These are phyloP conservation scores for Schizosaccharomyces lindneri DNA, from an alignment of 805 yeast genomes.

Conservation along the genomic window DNA sequence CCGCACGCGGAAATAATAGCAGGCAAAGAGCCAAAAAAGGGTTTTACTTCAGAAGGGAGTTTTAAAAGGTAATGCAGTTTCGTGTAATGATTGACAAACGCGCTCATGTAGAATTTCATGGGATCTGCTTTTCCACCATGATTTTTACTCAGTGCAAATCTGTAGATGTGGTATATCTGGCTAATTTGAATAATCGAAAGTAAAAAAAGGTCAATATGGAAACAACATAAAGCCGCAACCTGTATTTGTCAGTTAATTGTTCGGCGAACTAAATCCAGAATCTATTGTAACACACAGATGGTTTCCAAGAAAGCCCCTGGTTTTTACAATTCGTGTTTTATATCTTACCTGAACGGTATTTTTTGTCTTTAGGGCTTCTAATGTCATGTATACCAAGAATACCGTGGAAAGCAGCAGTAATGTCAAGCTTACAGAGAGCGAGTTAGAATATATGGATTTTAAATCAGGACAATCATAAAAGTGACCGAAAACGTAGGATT, in stretches of 20 bases:
- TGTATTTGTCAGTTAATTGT: too few species aligned
- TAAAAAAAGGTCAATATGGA: constrained; percentile 6
- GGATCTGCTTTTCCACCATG: too few species aligned
- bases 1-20: constrained; percentile 18
- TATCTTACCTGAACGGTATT: neutral
- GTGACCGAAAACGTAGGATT: constrained; percentile 13
- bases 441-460: constrained; percentile 17
- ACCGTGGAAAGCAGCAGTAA: constrained; percentile 16
- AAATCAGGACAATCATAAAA: constrained; percentile 8
- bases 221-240: neutral
- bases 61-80: neutral
- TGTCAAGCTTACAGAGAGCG: constrained; percentile 26
- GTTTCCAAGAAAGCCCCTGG: too few species aligned
- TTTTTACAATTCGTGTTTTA: too few species aligned
- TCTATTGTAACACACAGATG: too few species aligned
- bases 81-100: too few species aligned
- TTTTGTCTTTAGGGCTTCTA: neutral
- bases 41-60: constrained; percentile 7
- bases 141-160: too few species aligned
- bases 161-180: neutral
- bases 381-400: constrained; percentile 7
- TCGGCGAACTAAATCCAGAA: too few species aligned
- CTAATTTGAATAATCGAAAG: constrained; percentile 1
- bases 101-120: too few species aligned
- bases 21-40: constrained; percentile 21